Base-by-base conservation (phyloP, 2,329 filamentous ascomycete genomes). In the Cercospora sp. region DNA sequence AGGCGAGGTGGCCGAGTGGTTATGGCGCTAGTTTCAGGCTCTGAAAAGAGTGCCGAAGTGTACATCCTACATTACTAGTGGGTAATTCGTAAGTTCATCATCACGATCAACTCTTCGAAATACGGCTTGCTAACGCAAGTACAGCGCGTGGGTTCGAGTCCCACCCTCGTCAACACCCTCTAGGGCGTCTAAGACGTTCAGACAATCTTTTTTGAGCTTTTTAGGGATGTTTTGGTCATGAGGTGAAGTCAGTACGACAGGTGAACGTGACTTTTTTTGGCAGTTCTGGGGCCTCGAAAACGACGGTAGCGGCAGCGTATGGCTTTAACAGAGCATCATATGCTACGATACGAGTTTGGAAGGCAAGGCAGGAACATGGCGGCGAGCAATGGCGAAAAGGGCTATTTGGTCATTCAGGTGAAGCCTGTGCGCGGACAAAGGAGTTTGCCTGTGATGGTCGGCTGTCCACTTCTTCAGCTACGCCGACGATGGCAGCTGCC, bases 141-240 rank as follows among this genome's bases (percentile, higher is more conserved):
- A 71, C 68, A 60, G 68, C 57, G 64, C 71, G 71, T 74, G 73
- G 73, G 73, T 75, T 75, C 73, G 72, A 75, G 68, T 74, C 73
- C 73, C 72, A 75, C 72, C 69, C 66, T 72, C 60, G 36, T 68
- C 65, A 36, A 13, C 16, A 18, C 40, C 40, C 40, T 18, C 40
- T 45, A 45, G 6, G 40, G 2, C 40, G 6, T 45, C 40, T 45
- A 8, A 45, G 40, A 36, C 12, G 33, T 36, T 5, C 31, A 36
- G 33, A 36, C 13, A 40, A 6, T 0, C 1, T 36, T 36, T 36
- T 36, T 36, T 36, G 33, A 36, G 2, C 12, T 16, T 36, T 36
- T 36, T 16, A 16, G 33, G 13, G 33, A 16, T 40, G 36, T n/a
- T 40, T 1, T 36, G 33, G 33, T 16, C 33, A 36, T 36, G 13